Percentiles rank a stretch among this genome's conserved stretches.
These are phyloP conservation scores for Cichorium intybus DNA, from an alignment of 140 eudicot species.

Conservation along the genomic window DNA sequence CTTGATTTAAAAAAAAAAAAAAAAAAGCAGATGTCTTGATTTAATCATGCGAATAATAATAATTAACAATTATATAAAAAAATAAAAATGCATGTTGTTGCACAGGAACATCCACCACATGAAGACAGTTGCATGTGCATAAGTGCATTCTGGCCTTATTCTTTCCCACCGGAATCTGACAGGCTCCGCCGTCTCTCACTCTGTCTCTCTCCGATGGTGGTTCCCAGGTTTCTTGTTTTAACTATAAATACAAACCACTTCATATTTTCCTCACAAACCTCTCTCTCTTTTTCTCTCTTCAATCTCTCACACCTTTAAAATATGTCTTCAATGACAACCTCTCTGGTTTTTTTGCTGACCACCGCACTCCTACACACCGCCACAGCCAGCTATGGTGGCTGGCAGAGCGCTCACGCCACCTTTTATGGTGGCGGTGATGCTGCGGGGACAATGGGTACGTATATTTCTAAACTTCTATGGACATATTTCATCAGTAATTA, in stretches of 20 bases:
- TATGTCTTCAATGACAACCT: slow-evolving; percentile 16
- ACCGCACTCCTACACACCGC: slow-evolving; percentile 21
- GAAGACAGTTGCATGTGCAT: slow-evolving; percentile 31
- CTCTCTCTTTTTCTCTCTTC: neutral
- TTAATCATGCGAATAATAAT: slow-evolving; percentile 16
- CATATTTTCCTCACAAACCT: slow-evolving; percentile 8
- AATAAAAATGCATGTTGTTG: slow-evolving; percentile 13
- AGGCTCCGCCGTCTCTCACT: slow-evolving; percentile 21
- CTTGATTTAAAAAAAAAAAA: no score
- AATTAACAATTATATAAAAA: neutral
- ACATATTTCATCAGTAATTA: neutral
- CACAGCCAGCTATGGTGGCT: slow-evolving; percentile 44
- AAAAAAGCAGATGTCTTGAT: slow-evolving; percentile 22
- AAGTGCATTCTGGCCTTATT: slow-evolving; percentile 32
- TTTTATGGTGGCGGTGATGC: slow-evolving; percentile 66
- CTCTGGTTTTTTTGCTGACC: slow-evolving; percentile 19
- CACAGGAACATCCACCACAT: slow-evolving; percentile 25
- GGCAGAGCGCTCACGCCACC: slow-evolving; percentile 61
- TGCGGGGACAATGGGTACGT: slow-evolving; percentile 61
- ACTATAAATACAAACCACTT: slow-evolving; percentile 30
- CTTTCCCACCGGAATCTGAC: slow-evolving; percentile 29
- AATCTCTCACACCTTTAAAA: neutral
- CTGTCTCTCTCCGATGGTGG: slow-evolving; percentile 10
- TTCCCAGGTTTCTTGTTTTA: slow-evolving; percentile 1
- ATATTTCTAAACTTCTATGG: neutral